A percentile compares a stretch with the other conserved stretches of the same genome.
These are phyloP conservation scores for Citrus mangshanensis DNA, from an alignment of 345 rosid species.

Conservation along the genomic window DNA sequence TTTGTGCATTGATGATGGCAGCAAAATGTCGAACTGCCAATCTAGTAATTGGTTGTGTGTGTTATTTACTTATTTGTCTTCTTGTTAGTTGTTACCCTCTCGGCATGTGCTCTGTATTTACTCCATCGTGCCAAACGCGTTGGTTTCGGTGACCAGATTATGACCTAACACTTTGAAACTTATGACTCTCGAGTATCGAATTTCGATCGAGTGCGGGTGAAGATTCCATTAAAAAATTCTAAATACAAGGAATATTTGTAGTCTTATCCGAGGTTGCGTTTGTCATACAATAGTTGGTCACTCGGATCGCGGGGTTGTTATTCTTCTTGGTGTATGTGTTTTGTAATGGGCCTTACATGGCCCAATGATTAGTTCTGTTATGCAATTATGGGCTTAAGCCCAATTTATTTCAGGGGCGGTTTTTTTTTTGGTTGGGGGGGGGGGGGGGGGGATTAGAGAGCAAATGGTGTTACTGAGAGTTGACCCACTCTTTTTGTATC, in stretches of 20 bases:
- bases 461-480: too few relatives aligned
- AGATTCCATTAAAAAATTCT: neutral
- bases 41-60: neutral
- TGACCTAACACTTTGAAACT: neutral
- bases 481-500: too few relatives aligned
- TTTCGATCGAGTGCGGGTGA: neutral
- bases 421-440: fast-evolving
- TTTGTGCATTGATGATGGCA: neutral
- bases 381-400: too few relatives aligned
- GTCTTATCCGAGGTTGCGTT: too few relatives aligned
- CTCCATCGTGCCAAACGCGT: neutral
- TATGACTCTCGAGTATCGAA: too few relatives aligned
- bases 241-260: neutral
- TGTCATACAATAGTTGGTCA: too few relatives aligned
- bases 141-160: neutral
- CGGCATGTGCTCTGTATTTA: neutral
- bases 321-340: too few relatives aligned
- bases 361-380: too few relatives aligned
- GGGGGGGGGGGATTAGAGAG: too few relatives aligned
- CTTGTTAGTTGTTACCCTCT: neutral
- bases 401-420: too few relatives aligned
- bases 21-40: neutral
- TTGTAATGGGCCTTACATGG: too few relatives aligned
- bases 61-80: neutral
- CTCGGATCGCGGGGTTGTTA: too few relatives aligned